A percentile compares a stretch with the other conserved stretches of the same genome.
Conservation (phyloP, 352 stramenopile species). For the Phytophthora chlamydospora region DNA sequence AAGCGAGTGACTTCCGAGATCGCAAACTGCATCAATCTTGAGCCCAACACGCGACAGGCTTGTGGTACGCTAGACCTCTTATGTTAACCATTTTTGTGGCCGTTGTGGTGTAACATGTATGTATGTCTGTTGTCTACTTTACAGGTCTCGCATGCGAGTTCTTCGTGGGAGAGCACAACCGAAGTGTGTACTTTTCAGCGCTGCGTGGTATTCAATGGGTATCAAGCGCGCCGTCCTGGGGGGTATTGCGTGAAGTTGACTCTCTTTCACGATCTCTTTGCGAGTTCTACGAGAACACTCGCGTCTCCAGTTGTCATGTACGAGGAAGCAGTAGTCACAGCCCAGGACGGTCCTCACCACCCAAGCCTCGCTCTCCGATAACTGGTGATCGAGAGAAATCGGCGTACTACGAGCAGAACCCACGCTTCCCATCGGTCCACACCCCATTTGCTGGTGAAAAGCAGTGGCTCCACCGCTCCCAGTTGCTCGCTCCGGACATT, state of each 20-base stretch:
- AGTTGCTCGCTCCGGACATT: conserved; percentile 51
- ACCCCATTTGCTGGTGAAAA: conserved; percentile 43
- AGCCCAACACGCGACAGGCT: conserved; percentile 32
- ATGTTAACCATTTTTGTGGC: not conserved
- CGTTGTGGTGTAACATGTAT: not conserved
- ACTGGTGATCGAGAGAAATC: not conserved
- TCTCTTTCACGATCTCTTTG: conserved; percentile 43
- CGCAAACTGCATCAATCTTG: conserved; percentile 55
- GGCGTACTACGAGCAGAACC: conserved; percentile 60
- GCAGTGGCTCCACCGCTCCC: conserved; percentile 62
- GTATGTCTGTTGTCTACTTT: not conserved
- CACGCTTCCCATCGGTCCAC: conserved; percentile 66
- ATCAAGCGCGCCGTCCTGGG: conserved; percentile 45
- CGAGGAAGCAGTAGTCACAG: not conserved
- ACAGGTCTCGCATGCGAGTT: conserved; percentile 64
- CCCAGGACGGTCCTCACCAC: not conserved
- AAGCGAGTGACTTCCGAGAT: conserved; percentile 64
- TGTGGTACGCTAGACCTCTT: conserved; percentile 27
- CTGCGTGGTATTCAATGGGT: conserved; percentile 60
- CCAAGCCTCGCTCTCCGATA: conserved; percentile 2
- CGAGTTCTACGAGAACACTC: conserved; percentile 21
- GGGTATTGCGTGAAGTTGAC: conserved; percentile 41
- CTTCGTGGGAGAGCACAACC: conserved; percentile 43
- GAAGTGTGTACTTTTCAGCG: conserved; percentile 48
- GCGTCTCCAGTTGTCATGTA: not conserved